These are phyloP conservation scores for Brassica balearica DNA, from an alignment of 441 rosid genomes.

Conservation along the genomic window DNA sequence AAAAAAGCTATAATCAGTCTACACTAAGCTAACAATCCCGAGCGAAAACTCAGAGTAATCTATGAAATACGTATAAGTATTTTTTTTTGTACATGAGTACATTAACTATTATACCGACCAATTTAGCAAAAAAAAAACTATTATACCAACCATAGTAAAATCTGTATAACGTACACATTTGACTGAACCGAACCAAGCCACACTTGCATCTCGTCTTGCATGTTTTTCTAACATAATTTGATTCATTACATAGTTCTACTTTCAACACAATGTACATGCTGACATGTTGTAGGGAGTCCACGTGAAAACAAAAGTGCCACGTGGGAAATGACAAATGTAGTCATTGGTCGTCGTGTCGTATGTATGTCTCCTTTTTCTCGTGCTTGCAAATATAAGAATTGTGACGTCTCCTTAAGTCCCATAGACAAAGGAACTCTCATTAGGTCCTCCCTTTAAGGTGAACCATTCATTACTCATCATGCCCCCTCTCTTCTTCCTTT, in stretches of 20 bases:
- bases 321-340: conserved; percentile 36
- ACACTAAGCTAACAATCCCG: neutral
- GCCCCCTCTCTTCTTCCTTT: conserved; percentile 21
- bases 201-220: neutral
- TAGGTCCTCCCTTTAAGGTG: conserved; percentile 47
- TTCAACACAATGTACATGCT: conserved; percentile 7
- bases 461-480: conserved; percentile 48
- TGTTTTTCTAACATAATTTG: conserved; percentile 8
- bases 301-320: conserved; percentile 33
- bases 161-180: neutral
- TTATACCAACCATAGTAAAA: neutral
- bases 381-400: conserved; percentile 40
- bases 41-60: neutral
- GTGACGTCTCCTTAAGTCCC: conserved; percentile 44
- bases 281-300: conserved; percentile 24
- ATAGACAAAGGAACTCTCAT: conserved; percentile 48
- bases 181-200: neutral
- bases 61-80: neutral
- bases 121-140: neutral
- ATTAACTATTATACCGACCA: neutral
- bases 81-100: neutral
- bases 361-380: conserved; percentile 43
- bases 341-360: conserved; percentile 43
- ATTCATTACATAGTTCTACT: conserved; percentile 2
- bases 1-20: neutral